Base-by-base conservation (phyloP, 2,329 filamentous ascomycete genomes). In the Hypoxylon sp. region DNA sequence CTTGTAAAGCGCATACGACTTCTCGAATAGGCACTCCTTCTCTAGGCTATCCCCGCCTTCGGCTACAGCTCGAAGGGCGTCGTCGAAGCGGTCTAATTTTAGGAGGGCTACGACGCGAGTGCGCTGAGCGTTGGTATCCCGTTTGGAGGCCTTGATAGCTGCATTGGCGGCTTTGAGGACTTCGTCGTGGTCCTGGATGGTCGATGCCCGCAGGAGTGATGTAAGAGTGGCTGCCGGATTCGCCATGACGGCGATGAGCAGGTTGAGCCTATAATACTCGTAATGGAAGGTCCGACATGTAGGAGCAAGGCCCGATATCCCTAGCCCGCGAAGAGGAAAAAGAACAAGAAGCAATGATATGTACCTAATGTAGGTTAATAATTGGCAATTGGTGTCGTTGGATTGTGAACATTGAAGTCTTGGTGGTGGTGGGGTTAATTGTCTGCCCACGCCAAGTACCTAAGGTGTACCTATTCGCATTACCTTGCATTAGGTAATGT, bases 1-100 rank as follows among this genome's bases (percentile, higher is more conserved):
- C 81, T 94, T 96, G 81, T 96, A 96, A 19, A 94, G 84, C n/a
- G 91, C 90, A 81, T 96, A 96, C 1, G 91, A 87, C 76, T 90
- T 90, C 78, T 94, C 92, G 45, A 94, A 83, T 14, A 80, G 74
- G 70, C 90, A 92, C 61, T 80, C 79, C 39, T 85, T 81, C 75
- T 89, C 87, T 61, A 94, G 80, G 68, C 81, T 82, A 62, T 86
- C 82, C 51, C 88, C 88, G 16, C 84, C 88, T 34, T 89, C 87
- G 64, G 89, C 86, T 63, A 95, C 85, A 59, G 88, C 85, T 63
- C 88, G 87, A 50, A 93, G 81, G 47, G 91, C 91, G 77, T 96
- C 92, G 61, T 91, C 87, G 78, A 91, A 96, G 63, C 92, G 90
- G 78, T 96, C 93, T 71, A 96, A 87, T 77, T 94, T 93, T 68